A percentile compares a stretch with the other conserved stretches of the same genome.
Conservation (phyloP, 768 basidiomycete genomes). For the Lentinula lateritia region DNA sequence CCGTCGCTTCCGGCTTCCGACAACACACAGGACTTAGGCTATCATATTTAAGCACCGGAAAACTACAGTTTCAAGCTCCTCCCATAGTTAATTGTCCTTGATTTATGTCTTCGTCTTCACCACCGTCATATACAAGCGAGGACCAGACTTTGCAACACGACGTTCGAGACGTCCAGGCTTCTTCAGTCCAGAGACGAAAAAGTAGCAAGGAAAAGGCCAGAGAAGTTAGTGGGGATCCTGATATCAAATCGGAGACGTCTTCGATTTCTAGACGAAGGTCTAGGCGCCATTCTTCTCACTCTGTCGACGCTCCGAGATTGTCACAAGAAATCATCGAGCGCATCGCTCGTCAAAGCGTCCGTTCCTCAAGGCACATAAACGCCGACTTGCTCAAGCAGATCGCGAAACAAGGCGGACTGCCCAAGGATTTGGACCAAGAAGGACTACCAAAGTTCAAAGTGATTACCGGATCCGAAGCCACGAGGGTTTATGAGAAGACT, state of each 20-base stretch:
- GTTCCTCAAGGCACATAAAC: background rate
- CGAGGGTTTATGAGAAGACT: slow-evolving; percentile 4
- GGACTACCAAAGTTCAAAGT: slow-evolving; percentile 7
- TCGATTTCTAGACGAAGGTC: slow-evolving; percentile 1
- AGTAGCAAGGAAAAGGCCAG: slow-evolving; percentile 1
- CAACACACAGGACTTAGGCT: background rate
- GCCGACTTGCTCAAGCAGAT: slow-evolving; percentile 2
- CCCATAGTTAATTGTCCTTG: background rate
- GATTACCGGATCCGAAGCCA: slow-evolving; percentile 5
- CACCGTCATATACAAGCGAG: slow-evolving; percentile 2
- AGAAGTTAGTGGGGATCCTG: background rate
- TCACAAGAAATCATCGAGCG: background rate
- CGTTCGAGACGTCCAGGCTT: background rate
- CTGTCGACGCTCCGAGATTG: background rate
- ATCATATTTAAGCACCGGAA: slow-evolving; percentile 2
- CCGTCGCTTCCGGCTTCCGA: slow-evolving; percentile 1
- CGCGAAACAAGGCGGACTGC: slow-evolving; percentile 1
- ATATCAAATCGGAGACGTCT: background rate
- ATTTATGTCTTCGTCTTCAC: slow-evolving; percentile 6
- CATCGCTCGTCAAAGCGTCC: slow-evolving; percentile 2
- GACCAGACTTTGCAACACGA: background rate
- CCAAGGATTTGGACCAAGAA: background rate
- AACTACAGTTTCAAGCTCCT: background rate
- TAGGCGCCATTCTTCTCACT: slow-evolving; percentile 2
- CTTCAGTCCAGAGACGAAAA: background rate